Evolutionary conservation across 345 rosid species (phyloP).

Genomic region (Odontarrhena argentea): DNA sequence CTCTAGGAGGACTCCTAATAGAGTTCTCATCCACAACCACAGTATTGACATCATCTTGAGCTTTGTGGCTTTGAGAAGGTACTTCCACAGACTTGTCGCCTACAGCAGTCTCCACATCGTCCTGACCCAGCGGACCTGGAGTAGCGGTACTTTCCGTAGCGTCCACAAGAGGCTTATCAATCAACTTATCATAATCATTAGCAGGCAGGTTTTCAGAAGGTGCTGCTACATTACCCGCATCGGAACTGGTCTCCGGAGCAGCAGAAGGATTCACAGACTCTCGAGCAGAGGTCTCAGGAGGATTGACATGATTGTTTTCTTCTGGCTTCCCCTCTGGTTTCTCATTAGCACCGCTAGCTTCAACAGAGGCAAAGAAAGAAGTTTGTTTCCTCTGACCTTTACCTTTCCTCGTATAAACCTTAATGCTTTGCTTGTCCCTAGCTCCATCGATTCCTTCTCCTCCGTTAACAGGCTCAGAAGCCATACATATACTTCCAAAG

Average conservation of each 20-base stretch:
- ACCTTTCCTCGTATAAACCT: conserved; percentile 79
- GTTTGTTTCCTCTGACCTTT: conserved; percentile 40
- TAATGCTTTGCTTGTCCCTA: conserved; percentile 70
- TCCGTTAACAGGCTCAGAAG: conserved; percentile 78
- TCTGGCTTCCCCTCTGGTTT: conserved; percentile 18
- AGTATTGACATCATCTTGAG: conserved; percentile 35
- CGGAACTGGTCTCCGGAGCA: neutral
- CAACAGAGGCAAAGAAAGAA: conserved; percentile 23
- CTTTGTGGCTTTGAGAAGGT: conserved; percentile 19
- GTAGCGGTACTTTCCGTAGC: neutral
- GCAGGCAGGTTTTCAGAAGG: conserved; percentile 16
- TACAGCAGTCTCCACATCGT: conserved; percentile 20
- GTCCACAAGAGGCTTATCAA: conserved; percentile 39
- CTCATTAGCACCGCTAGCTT: conserved; percentile 20
- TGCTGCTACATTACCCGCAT: neutral
- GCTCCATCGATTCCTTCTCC: conserved; percentile 66
- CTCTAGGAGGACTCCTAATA: conserved; percentile 38
- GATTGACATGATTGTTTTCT: conserved; percentile 31
- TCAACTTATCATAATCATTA: conserved; percentile 24
- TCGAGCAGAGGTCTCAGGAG: conserved; percentile 36
- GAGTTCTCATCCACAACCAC: conserved; percentile 44
- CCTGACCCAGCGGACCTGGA: conserved; percentile 30
- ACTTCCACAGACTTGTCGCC: conserved; percentile 25
- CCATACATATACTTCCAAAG: conserved; percentile 79
- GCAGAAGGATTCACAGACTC: conserved; percentile 40